Base-by-base conservation (phyloP, 495 filamentous ascomycete genomes). In the Recurvomyces mirabilis region DNA sequence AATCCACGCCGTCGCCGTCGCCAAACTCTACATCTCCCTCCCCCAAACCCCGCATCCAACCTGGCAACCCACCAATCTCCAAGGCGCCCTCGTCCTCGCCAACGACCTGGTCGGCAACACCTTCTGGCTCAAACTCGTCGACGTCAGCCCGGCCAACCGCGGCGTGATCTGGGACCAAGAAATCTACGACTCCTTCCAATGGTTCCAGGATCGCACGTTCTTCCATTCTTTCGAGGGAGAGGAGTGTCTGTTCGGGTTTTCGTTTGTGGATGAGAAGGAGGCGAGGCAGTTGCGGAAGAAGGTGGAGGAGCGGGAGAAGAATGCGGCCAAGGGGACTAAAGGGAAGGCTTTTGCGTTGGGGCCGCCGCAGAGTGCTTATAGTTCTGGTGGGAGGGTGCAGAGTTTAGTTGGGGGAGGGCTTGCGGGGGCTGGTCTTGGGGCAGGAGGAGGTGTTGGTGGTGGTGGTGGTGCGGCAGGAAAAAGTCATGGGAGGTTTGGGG, bases 101-200 rank as follows among this genome's bases (percentile, higher is more conserved):
- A 88, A 98, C 62, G 91, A 98, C 59, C 59, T 89, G 23, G 87
- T 96, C 15, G 91, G 91, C 43, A 81, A 93, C 58, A 94, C 93
- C 2, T 91, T 85, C 63, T 98, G 91, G 84, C 65, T 98, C 47
- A 98, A 98, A 66, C 67, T 98, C 61, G 91, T 98, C 37, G 91
- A 98, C 65, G 75, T 98, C 43, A 93, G 84, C 60, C 73, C 82
- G 25, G 69, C 82, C 34, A 78, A 77, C 61, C 76, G 81, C 54
- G 91, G 93, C 37, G 93, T 98, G 20, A 81, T 98, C 53, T 98
- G 91, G 91, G 91, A 98, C 59, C 87, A 95, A 65, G 91, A 98
- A 62, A 81, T 96, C 53, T 96, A 88, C 61, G 87, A 98, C 41
- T 81, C 77, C 34, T 96, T 94, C 68, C 72, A 71, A 28, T 98